Conservation (phyloP, 2,329 filamentous ascomycete species). For the Monosporascus sp. region DNA sequence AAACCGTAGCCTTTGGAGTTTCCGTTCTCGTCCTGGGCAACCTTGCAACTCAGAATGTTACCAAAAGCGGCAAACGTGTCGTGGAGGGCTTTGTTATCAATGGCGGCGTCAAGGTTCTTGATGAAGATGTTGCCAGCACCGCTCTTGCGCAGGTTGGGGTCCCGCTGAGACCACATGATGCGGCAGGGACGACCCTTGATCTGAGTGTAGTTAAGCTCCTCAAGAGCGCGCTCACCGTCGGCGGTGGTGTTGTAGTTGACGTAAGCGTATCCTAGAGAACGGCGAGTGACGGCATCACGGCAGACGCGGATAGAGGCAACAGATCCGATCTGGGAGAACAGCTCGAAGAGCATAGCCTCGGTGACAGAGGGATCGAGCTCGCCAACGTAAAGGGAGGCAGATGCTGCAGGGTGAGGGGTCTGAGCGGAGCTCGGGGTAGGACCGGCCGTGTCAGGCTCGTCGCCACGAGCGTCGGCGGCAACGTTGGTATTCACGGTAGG, state of each 20-base stretch:
- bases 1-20: conserved; percentile 99
- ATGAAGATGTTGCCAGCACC: conserved; percentile 99
- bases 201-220: conserved; percentile 98
- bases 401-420: conserved; percentile 77
- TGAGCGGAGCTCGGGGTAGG: conserved; percentile 67
- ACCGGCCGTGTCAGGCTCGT: conserved; percentile 59
- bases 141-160: conserved; percentile 97
- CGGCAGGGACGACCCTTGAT: conserved; percentile 99
- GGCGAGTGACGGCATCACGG: conserved; percentile 96
- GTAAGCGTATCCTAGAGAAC: conserved; percentile 98
- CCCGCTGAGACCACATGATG: conserved; percentile 99
- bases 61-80: conserved; percentile 98
- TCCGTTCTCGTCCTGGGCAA: conserved; percentile 92
- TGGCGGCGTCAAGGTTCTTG: conserved; percentile 98
- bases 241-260: conserved; percentile 99
- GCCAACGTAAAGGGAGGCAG: conserved; percentile 96
- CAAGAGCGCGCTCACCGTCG: conserved; percentile 95
- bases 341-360: conserved; percentile 99
- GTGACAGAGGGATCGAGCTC: conserved; percentile 97
- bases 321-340: conserved; percentile 98
- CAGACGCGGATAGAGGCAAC: conserved; percentile 99
- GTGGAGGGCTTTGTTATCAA: conserved; percentile 99
- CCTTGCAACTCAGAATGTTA: conserved; percentile 99
- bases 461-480: conserved; percentile 44
- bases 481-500: conserved; percentile 73